Evolutionary conservation across 108 stramenopile genomes (phyloP), one percentile per base, ranked within the genome.

Genomic region (Skeletonema menzelii): DNA sequence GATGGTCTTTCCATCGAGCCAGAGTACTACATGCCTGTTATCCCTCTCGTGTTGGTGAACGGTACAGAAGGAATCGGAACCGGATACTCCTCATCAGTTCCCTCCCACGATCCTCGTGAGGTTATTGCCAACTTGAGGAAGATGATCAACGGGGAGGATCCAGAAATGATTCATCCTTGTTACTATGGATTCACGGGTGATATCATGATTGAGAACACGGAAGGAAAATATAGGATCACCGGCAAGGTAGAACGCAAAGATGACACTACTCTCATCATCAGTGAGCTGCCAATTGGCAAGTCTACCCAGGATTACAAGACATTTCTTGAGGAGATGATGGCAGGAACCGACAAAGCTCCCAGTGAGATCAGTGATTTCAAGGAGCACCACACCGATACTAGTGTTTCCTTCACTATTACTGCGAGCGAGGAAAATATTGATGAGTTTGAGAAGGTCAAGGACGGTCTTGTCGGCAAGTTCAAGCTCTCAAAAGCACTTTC

Each of bases 241-340:
- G 97, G 97, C 24, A 90, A 76, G 62, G 94, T 95, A 35, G 92
- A 95, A 65, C 82, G 95, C 27, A 83, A 67, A 11, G 82, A 93
- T 74, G 97, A 95, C 14, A 82, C 82, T 5, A 96, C 94, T 8
- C 81, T 99, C 13, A 27, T 76, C 55, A 97, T 99, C 72, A 84
- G 88, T 6, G 99, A 99, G 87, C 83, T 99, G 20, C 98, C 99
- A 0, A 82, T 99, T n/a, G 68, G 85, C n/a, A 91, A 72, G 53
- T 99, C 97, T 98, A 99, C 98, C 0, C 97, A 98, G 68, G 89
- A 97, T 78, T 99, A 98, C 94, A 99, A 99, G 83, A 72, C 82
- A 10, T 82, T 86, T 59, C 81, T 96, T 42, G 93, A 96, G 63
- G 83, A 64, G 30, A 82, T 92, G 82, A 63, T 75, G 60, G 79